phyloP scores from a whole-genome alignment of 208 protist genomes.

The Strigomonas culicis region DNA sequence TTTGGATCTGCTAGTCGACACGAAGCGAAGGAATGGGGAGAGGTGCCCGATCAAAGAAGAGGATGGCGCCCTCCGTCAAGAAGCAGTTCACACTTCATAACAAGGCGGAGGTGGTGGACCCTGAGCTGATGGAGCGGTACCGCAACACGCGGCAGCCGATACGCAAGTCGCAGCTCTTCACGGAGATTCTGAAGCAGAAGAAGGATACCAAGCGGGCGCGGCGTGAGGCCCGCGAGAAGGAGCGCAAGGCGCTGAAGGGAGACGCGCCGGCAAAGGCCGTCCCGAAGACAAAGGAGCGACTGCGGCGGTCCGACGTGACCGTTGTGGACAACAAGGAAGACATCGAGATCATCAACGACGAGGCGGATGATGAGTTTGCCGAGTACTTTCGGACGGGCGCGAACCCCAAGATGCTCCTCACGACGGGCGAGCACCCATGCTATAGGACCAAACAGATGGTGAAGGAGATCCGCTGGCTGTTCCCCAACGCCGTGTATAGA shows the following conservation, averaged over 20 bases:
- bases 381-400: conserved; percentile 56
- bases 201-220: conserved; percentile 88
- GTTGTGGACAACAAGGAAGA: conserved; percentile 75
- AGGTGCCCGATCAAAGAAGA: conserved; percentile 68
- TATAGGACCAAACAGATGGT: conserved; percentile 81
- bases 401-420: conserved; percentile 86
- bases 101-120: conserved; percentile 61
- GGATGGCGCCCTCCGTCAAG: conserved; percentile 37
- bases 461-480: conserved; percentile 87
- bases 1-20: not conserved
- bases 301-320: conserved; percentile 70
- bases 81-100: conserved; percentile 34
- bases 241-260: conserved; percentile 69
- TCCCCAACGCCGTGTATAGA: conserved; percentile 86
- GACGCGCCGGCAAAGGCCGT: conserved; percentile 71
- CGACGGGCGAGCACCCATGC: conserved; percentile 85
- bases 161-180: conserved; percentile 84
- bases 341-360: conserved; percentile 75
- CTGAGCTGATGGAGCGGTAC: conserved; percentile 70
- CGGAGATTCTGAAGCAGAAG: conserved; percentile 80
- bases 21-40: conserved; percentile 46
- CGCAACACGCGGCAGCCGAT: conserved; percentile 81
- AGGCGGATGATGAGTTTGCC: conserved; percentile 90
- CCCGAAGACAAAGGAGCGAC: conserved; percentile 87
- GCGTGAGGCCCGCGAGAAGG: conserved; percentile 70